phyloP scores from a whole-genome alignment of 495 filamentous ascomycete species.

The Hyphodiscus hymeniophilus region DNA sequence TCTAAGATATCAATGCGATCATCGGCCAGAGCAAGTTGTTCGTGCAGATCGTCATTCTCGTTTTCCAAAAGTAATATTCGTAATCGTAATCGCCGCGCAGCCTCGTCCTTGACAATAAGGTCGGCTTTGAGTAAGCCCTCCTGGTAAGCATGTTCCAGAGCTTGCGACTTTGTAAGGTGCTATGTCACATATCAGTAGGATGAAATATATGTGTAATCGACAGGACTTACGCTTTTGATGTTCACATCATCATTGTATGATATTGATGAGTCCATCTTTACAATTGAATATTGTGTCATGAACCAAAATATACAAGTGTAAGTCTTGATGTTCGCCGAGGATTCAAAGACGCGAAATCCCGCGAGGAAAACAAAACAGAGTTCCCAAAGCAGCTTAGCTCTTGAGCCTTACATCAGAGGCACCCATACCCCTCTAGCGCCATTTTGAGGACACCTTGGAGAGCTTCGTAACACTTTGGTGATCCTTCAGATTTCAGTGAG shows the following conservation, averaged over 20 bases:
- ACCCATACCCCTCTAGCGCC: neutral
- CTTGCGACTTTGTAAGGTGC: constrained; percentile 16
- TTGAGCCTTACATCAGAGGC: neutral
- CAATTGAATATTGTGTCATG: neutral
- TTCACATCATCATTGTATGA: constrained; percentile 16
- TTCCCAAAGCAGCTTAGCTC: neutral
- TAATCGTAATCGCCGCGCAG: constrained; percentile 52
- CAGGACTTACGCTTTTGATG: constrained; percentile 14
- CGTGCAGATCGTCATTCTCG: constrained; percentile 58
- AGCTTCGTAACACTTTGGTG: constrained; percentile 1
- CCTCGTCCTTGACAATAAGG: constrained; percentile 59
- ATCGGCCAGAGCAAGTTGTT: constrained; percentile 48
- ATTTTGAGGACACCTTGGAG: constrained; percentile 1
- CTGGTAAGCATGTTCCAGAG: constrained; percentile 60
- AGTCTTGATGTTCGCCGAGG: too few relatives aligned
- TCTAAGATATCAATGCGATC: constrained; percentile 40
- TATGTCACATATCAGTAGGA: constrained; percentile 2
- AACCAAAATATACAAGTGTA: neutral
- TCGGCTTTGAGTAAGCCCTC: constrained; percentile 47
- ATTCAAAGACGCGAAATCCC: too few relatives aligned
- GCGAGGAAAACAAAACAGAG: neutral
- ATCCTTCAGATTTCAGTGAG: neutral
- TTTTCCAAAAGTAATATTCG: constrained; percentile 60
- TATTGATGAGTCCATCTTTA: constrained; percentile 19
- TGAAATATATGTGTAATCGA: neutral